phyloP scores from a whole-genome alignment of 495 filamentous ascomycete genomes.

The Annulohypoxylon bovei region DNA sequence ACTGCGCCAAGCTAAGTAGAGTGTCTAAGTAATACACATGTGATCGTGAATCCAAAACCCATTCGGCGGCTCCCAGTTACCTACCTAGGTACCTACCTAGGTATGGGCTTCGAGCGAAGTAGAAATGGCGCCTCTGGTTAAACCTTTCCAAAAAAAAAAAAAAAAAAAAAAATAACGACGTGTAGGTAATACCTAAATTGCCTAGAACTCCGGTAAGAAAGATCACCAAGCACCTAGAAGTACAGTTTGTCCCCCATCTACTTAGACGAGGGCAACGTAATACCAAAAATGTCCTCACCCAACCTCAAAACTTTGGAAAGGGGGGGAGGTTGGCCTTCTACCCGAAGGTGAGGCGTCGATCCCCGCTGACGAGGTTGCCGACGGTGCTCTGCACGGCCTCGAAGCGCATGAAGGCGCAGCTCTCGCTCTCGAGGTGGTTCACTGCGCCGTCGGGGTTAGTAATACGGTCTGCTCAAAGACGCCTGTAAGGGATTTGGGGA shows the following conservation, averaged over 20 bases:
- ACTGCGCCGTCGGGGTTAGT: slow-evolving; percentile 27
- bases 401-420: slow-evolving; percentile 60
- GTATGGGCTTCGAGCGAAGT: background rate
- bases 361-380: slow-evolving; percentile 21
- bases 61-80: background rate
- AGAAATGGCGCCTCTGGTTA: background rate
- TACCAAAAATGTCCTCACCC: background rate
- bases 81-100: too few species aligned
- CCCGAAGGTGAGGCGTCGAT: slow-evolving; percentile 31
- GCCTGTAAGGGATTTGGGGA: background rate
- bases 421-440: slow-evolving; percentile 65
- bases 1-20: slow-evolving; percentile 17
- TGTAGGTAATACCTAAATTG: background rate
- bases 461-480: background rate
- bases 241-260: too few species aligned
- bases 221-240: background rate
- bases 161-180: too few species aligned
- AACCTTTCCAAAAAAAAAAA: background rate
- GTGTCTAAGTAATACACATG: background rate
- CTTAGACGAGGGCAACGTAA: too few species aligned
- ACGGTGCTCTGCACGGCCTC: slow-evolving; percentile 41
- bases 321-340: too few species aligned
- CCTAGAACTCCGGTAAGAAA: background rate
- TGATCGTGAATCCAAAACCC: background rate
- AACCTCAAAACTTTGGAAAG: too few species aligned